Evolutionary conservation across 805 yeast genomes (phyloP), one percentile per base, ranked within the genome.

Genomic region (Ogataea ramenticola): DNA sequence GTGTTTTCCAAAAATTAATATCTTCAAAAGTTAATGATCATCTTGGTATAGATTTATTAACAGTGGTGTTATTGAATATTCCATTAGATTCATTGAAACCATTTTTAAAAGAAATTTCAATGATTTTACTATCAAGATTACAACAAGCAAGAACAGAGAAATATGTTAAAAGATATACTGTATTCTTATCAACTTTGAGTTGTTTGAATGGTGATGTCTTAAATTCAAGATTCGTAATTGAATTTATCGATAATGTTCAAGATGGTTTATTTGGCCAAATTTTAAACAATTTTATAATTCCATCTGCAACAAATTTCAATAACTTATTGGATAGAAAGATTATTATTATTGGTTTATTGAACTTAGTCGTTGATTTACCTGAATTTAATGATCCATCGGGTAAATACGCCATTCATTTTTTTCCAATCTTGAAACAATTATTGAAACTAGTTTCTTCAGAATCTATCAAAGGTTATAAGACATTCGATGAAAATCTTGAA

Each of bases 1-100:
- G 99, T 34, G 96, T 93, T n/a, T 95, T 87, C 71, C 99, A 95
- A 66, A 88, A 90, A 61, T 70, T 93, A 51, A 79, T 93, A 42
- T 80, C 96, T 1, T 87, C 97, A 0, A 85, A 83, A 51, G 74
- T 79, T 15, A 83, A 88, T 54, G 98, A 93, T 55, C 65, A 66
- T 33, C 74, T 79, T 54, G 98, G 97, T 2, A 84, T 93, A 62
- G 98, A 93, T 45, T 67, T 93, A 36, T 65, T 93, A 38, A 90
- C 86, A 58, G 67, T 74, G 3, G 80, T 93, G 40, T 61, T 91
- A 36, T 55, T 77, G 36, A 64, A 72, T 46, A 65, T 88, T 38
- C 80, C 86, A 6, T 53, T 78, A 36, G 58, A 57, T 0, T 49
- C 60, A 4, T 60, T 90, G 40, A 62, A 72, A 36, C 74, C 72